Base-by-base conservation (phyloP, 2,329 filamentous ascomycete genomes). In the Fusarium burgessii region DNA sequence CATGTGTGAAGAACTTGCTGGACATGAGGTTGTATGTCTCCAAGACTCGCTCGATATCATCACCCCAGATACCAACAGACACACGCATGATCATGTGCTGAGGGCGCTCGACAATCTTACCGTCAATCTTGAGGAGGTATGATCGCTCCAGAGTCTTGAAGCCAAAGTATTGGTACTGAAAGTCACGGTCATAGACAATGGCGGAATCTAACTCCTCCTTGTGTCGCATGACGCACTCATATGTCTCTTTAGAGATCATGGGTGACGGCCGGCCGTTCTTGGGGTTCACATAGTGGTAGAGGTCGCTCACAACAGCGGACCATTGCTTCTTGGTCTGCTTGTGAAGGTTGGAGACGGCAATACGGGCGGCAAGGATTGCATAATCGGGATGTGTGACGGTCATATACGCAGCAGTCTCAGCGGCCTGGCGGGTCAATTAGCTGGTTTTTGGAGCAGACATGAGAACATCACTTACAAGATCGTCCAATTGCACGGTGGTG, bases 21-120 rank as follows among this genome's bases (percentile, higher is more conserved):
- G 96, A 99, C 95, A 99, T 98, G 83, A 97, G 90, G 84, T 98
- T 95, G 87, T 99, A 99, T 43, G 96, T 98, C 88, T 99, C 94
- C 58, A 98, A 91, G 71, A 94, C 95, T 78, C 92, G 93, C 85
- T 98, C 96, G 66, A 99, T 92, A 78, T 98, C 89, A 71, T 97
- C 93, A 66, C 95, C 95, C 86, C 97, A 97, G 76, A 99, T 97
- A 63, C 96, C 96, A 63, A 99, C 95, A 75, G 96, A 90, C 58
- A 99, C 96, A 88, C 96, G 94, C 96, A 99, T 99, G 77, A 99
- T 95, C 94, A 99, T 96, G 86, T 99, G 96, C 84, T 99, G 96
- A 46, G 96, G 96, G 78, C 96, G 91, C 86, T 99, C 96, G 56
- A 95, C 95, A 79, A 98, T 94, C 85, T 98, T 97, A 81, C 94